Evolutionary conservation across 306 rosid genomes (phyloP), one percentile per base, ranked within the genome.

Genomic region (Sophora flavescens): DNA sequence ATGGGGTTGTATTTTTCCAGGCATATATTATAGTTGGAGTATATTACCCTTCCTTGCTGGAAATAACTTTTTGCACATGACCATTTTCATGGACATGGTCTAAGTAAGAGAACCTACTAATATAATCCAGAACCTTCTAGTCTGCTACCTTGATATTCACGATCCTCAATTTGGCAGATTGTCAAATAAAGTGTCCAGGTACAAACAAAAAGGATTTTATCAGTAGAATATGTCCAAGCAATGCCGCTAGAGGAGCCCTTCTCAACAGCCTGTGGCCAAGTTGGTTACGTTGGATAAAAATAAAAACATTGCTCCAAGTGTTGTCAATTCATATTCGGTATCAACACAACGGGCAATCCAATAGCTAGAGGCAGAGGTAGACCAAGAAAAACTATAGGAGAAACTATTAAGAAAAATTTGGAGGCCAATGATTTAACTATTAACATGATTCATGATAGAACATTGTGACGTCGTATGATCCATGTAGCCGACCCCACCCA

Each of bases 241-340:
- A 78, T 26, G 65, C 82, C 81, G 74, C 28, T 15, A 61, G 4
- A 17, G 18, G 18, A 4, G 53, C 53, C 38, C 54, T 14, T 35
- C 2, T 42, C n/a, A 18, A 35, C 70, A 68, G 44, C 45, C 44
- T 47, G 76, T 68, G 52, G 32, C 45, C 74, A 69, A 36, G 63
- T 69, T 60, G 77, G 8, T 58, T 66, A 18, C 9, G 30, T 17
- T 56, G 17, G 2, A 36, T 38, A 18, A 17, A 64, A 51, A 65
- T 7, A 3, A 50, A 50, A 54, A 15, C 13, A 30, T 56, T 44
- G 59, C 4, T 44, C 50, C 22, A 22, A 22, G 22, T 22, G 22
- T 22, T 22, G 22, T 44, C 50, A 9, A 2, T 44, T 44, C 50
- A 9, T 77, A 45, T 58, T 58, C 35, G 39, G 75, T 42, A 22